Conservation (phyloP, 2,329 filamentous ascomycete species). For the Exophiala sideris region DNA sequence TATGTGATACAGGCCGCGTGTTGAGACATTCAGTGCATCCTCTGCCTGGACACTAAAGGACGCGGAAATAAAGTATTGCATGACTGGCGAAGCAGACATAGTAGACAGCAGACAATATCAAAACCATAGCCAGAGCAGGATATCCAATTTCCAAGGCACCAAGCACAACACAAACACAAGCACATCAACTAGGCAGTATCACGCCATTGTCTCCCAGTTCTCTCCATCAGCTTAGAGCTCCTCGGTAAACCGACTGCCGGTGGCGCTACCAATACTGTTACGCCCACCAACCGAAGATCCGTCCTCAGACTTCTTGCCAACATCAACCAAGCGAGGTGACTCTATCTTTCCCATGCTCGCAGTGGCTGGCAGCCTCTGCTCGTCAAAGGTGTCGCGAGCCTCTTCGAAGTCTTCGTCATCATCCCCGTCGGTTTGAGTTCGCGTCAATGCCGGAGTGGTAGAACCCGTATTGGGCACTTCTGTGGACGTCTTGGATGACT, state of each 20-base stretch:
- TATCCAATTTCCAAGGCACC: too few relatives aligned
- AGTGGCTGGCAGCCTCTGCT: constrained; percentile 18
- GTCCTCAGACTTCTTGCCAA: constrained; percentile 15
- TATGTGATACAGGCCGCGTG: too few relatives aligned
- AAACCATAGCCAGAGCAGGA: too few relatives aligned
- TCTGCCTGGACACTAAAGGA: too few relatives aligned
- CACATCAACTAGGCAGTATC: too few relatives aligned
- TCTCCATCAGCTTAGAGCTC: constrained; percentile 11
- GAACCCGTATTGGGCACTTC: constrained; percentile 10
- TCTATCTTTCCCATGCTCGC: neutral
- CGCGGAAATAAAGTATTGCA: too few relatives aligned
- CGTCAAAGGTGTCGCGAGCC: constrained; percentile 27
- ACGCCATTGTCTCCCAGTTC: neutral
- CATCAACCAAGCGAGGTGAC: constrained; percentile 17
- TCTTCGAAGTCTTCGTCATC: constrained; percentile 29
- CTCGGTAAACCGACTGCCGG: constrained; percentile 25
- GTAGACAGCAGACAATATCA: too few relatives aligned
- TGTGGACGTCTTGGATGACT: constrained; percentile 18
- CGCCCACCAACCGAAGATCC: constrained; percentile 12
- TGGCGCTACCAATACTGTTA: constrained; percentile 7
- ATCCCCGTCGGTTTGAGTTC: constrained; percentile 13
- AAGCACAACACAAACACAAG: too few relatives aligned
- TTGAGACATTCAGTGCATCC: too few relatives aligned
- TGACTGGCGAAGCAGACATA: too few relatives aligned
- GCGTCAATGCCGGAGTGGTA: constrained; percentile 20